These are phyloP conservation scores for Scedosporium apiospermum DNA, from an alignment of 2,329 filamentous ascomycete species.

Conservation along the genomic window DNA sequence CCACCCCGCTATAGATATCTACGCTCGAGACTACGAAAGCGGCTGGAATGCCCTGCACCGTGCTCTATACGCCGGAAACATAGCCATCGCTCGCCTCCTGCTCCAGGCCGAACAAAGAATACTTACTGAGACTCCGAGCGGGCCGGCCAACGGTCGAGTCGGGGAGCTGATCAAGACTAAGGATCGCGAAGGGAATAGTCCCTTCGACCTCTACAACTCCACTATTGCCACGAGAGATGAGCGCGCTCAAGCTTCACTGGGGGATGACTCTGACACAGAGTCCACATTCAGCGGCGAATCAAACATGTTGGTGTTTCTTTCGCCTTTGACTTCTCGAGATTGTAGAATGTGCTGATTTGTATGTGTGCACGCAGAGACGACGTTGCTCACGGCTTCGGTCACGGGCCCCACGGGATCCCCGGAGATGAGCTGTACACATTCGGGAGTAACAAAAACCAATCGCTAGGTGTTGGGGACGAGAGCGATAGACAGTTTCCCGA, in stretches of 20 bases:
- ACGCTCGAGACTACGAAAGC: constrained; percentile 79
- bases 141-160: constrained; percentile 47
- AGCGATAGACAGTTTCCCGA: constrained; percentile 93
- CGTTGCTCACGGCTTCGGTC: not conserved
- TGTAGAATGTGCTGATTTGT: not conserved
- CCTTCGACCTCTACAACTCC: constrained; percentile 84
- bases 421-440: constrained; percentile 90
- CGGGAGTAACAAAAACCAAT: constrained; percentile 92
- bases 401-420: not conserved
- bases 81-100: constrained; percentile 73
- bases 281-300: constrained; percentile 14
- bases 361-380: not conserved
- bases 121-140: constrained; percentile 47
- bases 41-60: constrained; percentile 94
- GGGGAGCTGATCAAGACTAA: constrained; percentile 87
- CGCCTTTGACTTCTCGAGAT: not conserved
- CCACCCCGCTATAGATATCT: constrained; percentile 75
- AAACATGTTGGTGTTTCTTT: not conserved
- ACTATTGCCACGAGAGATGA: constrained; percentile 75
- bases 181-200: constrained; percentile 88
- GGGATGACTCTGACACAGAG: constrained; percentile 37
- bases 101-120: constrained; percentile 68
- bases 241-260: constrained; percentile 23
- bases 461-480: constrained; percentile 86
- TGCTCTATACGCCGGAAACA: constrained; percentile 81